phyloP scores from a whole-genome alignment of 2,329 filamentous ascomycete genomes.

The Fusarium lyarnte region DNA sequence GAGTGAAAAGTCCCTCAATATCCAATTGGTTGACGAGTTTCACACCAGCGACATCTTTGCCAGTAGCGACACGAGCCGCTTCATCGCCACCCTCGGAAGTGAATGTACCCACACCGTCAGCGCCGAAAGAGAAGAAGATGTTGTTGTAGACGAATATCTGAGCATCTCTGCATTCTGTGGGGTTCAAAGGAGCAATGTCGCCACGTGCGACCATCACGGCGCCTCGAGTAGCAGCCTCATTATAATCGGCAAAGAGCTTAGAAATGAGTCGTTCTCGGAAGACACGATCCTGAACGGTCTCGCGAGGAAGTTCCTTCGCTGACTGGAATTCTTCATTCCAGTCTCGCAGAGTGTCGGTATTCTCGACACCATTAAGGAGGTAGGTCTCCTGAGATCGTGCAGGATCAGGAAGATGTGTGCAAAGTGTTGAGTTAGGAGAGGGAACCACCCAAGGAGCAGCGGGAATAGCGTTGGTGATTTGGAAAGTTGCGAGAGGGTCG shows the following conservation, averaged over 20 bases:
- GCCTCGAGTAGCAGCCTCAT: conserved; percentile 90
- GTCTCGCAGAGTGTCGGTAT: conserved; percentile 91
- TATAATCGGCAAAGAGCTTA: conserved; percentile 98
- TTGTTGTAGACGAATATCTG: conserved; percentile 99
- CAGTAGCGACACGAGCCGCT: conserved; percentile 92
- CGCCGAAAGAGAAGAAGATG: conserved; percentile 98
- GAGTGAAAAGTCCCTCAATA: conserved; percentile 92
- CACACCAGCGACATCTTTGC: conserved; percentile 95
- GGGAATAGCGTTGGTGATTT: conserved; percentile 94
- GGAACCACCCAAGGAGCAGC: conserved; percentile 92
- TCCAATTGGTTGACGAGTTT: conserved; percentile 97
- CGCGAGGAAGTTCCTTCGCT: conserved; percentile 91
- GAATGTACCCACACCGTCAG: conserved; percentile 97
- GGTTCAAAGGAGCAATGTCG: conserved; percentile 93
- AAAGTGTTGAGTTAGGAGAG: conserved; percentile 69
- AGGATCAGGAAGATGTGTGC: conserved; percentile 81
- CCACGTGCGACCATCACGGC: conserved; percentile 92
- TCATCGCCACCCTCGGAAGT: conserved; percentile 96
- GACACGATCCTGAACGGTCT: conserved; percentile 92
- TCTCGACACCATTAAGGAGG: conserved; percentile 88
- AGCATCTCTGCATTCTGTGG: conserved; percentile 89
- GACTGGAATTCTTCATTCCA: conserved; percentile 99
- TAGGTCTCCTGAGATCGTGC: conserved; percentile 93
- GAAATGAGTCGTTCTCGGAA: conserved; percentile 94
- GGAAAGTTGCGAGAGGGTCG: conserved; percentile 91